Percentiles rank a stretch among this genome's conserved stretches.
phyloP scores from a whole-genome alignment of 495 filamentous ascomycete genomes.

The Pyrenopolyporus hunteri region DNA sequence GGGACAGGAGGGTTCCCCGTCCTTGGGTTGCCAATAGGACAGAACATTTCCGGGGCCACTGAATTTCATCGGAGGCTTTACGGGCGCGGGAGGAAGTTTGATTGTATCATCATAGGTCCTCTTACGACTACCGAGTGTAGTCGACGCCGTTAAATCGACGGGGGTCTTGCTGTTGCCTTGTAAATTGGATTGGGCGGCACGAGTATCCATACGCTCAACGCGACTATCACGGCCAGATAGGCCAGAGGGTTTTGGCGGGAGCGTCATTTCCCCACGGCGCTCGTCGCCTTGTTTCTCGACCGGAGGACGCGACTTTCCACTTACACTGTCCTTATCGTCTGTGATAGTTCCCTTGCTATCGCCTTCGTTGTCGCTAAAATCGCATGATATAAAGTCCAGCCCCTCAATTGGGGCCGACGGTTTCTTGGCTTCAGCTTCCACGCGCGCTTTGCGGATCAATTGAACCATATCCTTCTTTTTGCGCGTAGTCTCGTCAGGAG shows the following conservation, averaged over 20 bases:
- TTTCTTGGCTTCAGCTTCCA: constrained; percentile 57
- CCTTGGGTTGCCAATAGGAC: constrained; percentile 60
- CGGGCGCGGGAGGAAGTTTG: constrained; percentile 54
- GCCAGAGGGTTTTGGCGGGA: constrained; percentile 21
- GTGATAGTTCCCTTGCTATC: not conserved
- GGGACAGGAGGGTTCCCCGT: constrained; percentile 59
- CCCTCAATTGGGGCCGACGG: constrained; percentile 61
- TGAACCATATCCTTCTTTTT: constrained; percentile 85
- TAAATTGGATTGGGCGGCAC: constrained; percentile 8
- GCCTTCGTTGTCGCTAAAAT: constrained; percentile 60
- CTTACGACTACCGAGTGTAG: constrained; percentile 60
- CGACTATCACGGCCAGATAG: not conserved
- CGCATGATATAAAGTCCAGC: constrained; percentile 85
- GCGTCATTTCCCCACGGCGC: constrained; percentile 6
- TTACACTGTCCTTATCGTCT: not conserved
- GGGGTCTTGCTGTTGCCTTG: constrained; percentile 7
- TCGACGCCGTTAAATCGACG: constrained; percentile 39
- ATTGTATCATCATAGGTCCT: constrained; percentile 73
- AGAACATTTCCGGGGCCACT: constrained; percentile 57
- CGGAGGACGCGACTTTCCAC: not conserved
- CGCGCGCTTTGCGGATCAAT: constrained; percentile 82
- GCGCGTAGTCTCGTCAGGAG: constrained; percentile 61
- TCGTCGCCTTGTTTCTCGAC: not conserved
- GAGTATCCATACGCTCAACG: not conserved
- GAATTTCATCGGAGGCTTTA: constrained; percentile 53